phyloP scores from a whole-genome alignment of 306 rosid genomes.

The Fagus sylvatica region DNA sequence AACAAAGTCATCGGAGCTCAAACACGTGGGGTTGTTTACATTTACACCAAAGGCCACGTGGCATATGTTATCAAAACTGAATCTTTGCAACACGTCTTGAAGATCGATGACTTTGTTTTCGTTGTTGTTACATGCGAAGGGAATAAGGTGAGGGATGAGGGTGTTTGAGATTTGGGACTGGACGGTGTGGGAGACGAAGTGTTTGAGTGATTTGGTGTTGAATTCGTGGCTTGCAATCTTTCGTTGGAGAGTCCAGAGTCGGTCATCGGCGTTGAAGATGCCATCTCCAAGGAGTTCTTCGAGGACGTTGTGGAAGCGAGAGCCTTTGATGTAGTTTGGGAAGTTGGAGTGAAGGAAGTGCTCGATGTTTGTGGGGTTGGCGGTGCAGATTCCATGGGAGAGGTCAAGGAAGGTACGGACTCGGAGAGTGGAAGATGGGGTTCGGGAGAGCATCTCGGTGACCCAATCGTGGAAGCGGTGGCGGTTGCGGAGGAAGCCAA shows the following conservation, averaged over 20 bases:
- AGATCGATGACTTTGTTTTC: conserved; percentile 14
- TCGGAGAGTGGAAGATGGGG: conserved; percentile 23
- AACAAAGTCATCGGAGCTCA: conserved; percentile 18
- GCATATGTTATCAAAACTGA: conserved; percentile 17
- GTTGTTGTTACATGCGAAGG: background rate
- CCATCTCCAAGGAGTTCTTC: conserved; percentile 31
- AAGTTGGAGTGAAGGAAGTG: conserved; percentile 31
- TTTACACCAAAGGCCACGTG: conserved; percentile 10
- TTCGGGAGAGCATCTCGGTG: conserved; percentile 23
- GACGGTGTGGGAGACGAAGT: conserved; percentile 27
- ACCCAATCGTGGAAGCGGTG: conserved; percentile 35
- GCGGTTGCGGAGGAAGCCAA: conserved; percentile 7
- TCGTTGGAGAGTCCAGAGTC: conserved; percentile 30
- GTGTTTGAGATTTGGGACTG: conserved; percentile 1
- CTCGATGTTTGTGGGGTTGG: conserved; percentile 29
- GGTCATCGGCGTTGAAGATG: conserved; percentile 25
- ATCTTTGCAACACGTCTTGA: conserved; percentile 16
- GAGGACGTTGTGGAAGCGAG: conserved; percentile 16
- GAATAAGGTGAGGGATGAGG: conserved; percentile 14
- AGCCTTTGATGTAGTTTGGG: conserved; percentile 36
- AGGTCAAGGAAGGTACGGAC: conserved; percentile 24
- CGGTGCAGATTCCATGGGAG: conserved; percentile 20
- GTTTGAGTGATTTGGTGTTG: conserved; percentile 32
- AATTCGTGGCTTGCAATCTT: conserved; percentile 38
- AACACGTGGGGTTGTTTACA: conserved; percentile 6